Percentiles rank a stretch among this genome's conserved stretches.
phyloP scores from a whole-genome alignment of 495 filamentous ascomycete genomes.

The Hypoxylon cercidicola region DNA sequence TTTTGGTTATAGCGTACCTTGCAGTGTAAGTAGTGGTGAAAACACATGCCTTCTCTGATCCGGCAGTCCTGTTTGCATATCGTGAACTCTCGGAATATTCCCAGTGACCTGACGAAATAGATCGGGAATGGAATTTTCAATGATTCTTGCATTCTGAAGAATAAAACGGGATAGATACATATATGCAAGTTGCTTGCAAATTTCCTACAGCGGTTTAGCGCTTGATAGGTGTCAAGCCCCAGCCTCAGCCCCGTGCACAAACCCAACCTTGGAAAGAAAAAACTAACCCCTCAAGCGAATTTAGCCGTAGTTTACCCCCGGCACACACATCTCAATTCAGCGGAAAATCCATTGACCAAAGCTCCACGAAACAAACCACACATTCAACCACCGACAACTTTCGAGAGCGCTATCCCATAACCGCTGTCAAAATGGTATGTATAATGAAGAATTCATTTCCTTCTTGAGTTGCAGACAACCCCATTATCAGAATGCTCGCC shows the following conservation, averaged over 20 bases:
- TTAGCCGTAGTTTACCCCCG: conserved; percentile 40
- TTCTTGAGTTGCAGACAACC: conserved; percentile 9
- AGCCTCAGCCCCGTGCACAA: conserved; percentile 1
- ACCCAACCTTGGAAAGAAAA: not conserved
- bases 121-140: too few relatives aligned
- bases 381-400: conserved; percentile 35
- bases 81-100: too few relatives aligned
- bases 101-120: not conserved
- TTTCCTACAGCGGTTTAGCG: too few relatives aligned
- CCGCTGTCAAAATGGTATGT: conserved; percentile 44
- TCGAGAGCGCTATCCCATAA: conserved; percentile 28
- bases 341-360: conserved; percentile 31
- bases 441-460: conserved; percentile 12
- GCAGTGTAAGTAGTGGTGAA: too few relatives aligned
- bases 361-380: conserved; percentile 28
- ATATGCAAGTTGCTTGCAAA: too few relatives aligned
- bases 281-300: conserved; percentile 5
- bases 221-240: not conserved
- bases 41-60: too few relatives aligned
- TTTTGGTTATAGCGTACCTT: too few relatives aligned
- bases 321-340: conserved; percentile 43
- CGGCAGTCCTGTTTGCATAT: too few relatives aligned
- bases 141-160: too few relatives aligned
- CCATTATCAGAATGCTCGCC: not conserved
- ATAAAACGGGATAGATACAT: too few relatives aligned